These are phyloP conservation scores for Trichoderma sp. DNA, from an alignment of 2,329 filamentous ascomycete species.

Conservation along the genomic window DNA sequence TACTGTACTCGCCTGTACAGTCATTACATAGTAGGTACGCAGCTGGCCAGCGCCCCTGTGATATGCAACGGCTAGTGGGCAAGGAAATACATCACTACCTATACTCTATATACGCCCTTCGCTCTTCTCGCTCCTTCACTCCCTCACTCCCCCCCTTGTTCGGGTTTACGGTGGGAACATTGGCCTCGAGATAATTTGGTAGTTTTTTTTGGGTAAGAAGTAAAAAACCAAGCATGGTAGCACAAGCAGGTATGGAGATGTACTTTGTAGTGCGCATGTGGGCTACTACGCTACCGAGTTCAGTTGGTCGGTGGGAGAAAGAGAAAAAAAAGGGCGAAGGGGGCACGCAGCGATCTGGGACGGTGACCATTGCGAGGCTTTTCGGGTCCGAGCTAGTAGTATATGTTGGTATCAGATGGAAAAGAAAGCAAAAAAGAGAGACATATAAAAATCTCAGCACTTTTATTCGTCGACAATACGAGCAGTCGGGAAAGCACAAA, in stretches of 20 bases:
- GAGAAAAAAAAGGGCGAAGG: neutral
- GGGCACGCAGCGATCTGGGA: neutral
- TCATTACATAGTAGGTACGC: neutral
- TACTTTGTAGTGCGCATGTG: neutral
- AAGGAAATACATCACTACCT: neutral
- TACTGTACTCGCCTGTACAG: no score
- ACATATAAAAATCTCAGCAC: neutral
- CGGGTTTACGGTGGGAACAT: neutral
- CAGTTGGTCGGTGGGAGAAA: neutral
- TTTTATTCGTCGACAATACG: neutral
- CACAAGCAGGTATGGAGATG: neutral
- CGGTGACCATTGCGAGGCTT: neutral
- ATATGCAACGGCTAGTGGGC: conserved; percentile 20
- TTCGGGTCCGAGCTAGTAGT: neutral
- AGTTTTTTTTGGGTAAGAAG: neutral
- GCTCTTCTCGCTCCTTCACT: neutral
- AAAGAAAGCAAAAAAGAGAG: neutral
- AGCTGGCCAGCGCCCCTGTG: neutral
- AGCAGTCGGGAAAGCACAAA: neutral
- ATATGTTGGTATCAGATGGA: neutral
- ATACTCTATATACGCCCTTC: neutral
- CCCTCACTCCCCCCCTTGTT: neutral
- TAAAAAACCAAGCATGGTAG: neutral
- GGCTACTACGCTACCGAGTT: neutral
- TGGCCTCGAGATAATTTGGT: neutral